Evolutionary conservation across 176 grass and related monocot genomes (phyloP), one percentile per base, ranked within the genome.

Genomic region (Ampelocalamus luodianensis): DNA sequence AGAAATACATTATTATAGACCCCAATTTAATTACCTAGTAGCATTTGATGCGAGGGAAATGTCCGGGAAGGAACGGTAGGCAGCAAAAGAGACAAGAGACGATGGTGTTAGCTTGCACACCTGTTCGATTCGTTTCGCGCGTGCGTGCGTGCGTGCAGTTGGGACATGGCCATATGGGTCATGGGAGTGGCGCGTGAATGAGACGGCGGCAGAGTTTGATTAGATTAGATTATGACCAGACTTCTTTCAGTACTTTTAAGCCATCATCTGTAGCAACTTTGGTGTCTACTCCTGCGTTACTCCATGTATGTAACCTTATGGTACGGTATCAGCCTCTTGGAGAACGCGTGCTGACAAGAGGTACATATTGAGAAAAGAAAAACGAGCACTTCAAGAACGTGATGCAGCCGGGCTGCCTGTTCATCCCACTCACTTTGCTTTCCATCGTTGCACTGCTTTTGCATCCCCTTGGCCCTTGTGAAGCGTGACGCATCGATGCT

Each of bases 401-500:
- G 51, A 60, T 58, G 68, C 53, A 43, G 15, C 10, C 36, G 37
- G 59, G 8, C 14, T 1, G 37, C 3, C 12, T 3, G 20, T n/a
- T 37, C 27, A 26, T 24, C 42, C 32, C 32, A 1, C 10, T 6
- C 8, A 0, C 48, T 55, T 10, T 5, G 44, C 36, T 58, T 72
- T 65, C 74, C 68, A 13, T 45, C 78, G 45, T 36, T 56, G 27
- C 81, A 24, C 29, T 59, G 69, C 69, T 59, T 76, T 59, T 3
- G 36, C 23, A 59, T 0, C 18, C 6, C 0, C 44, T 65, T 43
- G 42, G 27, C 38, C 10, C 40, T 76, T 26, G 82, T 71, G 71
- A 71, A 44, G 71, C 71, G 88, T 65, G 88, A 86, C 83, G 45
- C 74, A 62, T 55, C 72, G 58, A 1, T 27, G 54, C 26, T 24